phyloP scores from a whole-genome alignment of 2,329 filamentous ascomycete species.

The Fusarium sp. region DNA sequence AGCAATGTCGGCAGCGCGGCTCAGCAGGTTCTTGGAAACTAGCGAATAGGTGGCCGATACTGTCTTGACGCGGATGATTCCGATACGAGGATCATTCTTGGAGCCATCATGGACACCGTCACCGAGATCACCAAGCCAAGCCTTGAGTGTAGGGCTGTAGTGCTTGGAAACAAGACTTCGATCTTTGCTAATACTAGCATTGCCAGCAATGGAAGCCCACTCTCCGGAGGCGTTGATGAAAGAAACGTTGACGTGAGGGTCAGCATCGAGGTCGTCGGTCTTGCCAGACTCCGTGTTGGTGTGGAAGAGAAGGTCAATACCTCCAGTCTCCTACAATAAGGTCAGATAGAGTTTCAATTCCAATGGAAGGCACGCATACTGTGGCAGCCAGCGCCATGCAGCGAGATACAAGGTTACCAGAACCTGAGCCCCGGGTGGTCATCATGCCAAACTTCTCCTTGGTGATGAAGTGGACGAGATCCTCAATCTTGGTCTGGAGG shows the following conservation, averaged over 20 bases:
- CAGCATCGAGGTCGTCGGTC: constrained; percentile 78
- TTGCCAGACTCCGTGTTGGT: constrained; percentile 92
- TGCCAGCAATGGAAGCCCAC: constrained; percentile 88
- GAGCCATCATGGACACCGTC: constrained; percentile 87
- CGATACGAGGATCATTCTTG: constrained; percentile 83
- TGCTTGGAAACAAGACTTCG: constrained; percentile 75
- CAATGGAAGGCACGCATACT: constrained; percentile 56
- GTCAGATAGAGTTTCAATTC: not conserved
- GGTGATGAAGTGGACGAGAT: constrained; percentile 75
- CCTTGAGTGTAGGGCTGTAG: constrained; percentile 78
- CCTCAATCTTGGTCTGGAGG: constrained; percentile 79
- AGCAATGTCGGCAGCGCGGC: constrained; percentile 74
- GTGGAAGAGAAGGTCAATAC: constrained; percentile 87
- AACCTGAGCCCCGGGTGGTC: constrained; percentile 76
- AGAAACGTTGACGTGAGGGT: constrained; percentile 81
- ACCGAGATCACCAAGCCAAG: constrained; percentile 86
- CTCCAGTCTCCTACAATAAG: constrained; percentile 72
- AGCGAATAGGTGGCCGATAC: constrained; percentile 78
- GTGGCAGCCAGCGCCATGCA: constrained; percentile 87
- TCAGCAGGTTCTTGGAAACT: constrained; percentile 69
- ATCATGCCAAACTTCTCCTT: constrained; percentile 88
- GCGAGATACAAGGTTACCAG: constrained; percentile 77
- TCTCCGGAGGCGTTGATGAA: constrained; percentile 81
- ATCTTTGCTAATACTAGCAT: constrained; percentile 75
- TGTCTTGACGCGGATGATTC: constrained; percentile 79